Conservation (phyloP, 805 yeast genomes). For the Starmerella vaccinii region DNA sequence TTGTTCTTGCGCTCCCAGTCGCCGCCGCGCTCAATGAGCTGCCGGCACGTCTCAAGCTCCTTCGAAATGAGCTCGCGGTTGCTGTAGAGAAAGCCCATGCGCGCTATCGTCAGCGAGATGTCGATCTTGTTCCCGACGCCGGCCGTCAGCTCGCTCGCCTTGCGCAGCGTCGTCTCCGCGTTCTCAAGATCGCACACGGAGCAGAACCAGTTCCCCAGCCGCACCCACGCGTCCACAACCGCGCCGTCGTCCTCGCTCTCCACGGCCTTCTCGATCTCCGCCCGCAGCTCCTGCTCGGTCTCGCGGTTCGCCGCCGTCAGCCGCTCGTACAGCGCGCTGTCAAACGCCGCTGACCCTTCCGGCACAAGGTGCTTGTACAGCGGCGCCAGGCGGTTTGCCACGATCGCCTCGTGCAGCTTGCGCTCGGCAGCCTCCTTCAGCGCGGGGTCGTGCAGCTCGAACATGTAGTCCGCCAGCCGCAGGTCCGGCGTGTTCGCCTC, state of each 20-base stretch:
- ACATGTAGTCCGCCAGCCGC: slow-evolving; percentile 69
- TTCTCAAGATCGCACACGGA: slow-evolving; percentile 68
- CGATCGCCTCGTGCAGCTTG: slow-evolving; percentile 46
- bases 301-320: slow-evolving; percentile 46
- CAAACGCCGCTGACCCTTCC: slow-evolving; percentile 42
- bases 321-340: slow-evolving; percentile 44
- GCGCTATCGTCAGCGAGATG: slow-evolving; percentile 63
- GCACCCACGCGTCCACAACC: slow-evolving; percentile 60
- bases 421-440: slow-evolving; percentile 38
- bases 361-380: slow-evolving; percentile 61
- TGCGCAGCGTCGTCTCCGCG: slow-evolving; percentile 55
- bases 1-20: slow-evolving; percentile 98
- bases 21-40: slow-evolving; percentile 87
- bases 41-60: slow-evolving; percentile 61
- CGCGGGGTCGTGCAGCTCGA: slow-evolving; percentile 42
- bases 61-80: slow-evolving; percentile 61
- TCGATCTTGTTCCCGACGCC: slow-evolving; percentile 88
- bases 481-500: slow-evolving; percentile 49
- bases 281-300: slow-evolving; percentile 40
- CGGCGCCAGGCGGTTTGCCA: slow-evolving; percentile 62
- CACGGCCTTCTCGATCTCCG: slow-evolving; percentile 43
- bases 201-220: slow-evolving; percentile 81
- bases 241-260: slow-evolving; percentile 84
- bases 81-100: slow-evolving; percentile 82
- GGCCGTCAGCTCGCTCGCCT: slow-evolving; percentile 68